Evolutionary conservation across 805 yeast genomes (phyloP), one percentile per base, ranked within the genome.

Genomic region (Candida railenensis): DNA sequence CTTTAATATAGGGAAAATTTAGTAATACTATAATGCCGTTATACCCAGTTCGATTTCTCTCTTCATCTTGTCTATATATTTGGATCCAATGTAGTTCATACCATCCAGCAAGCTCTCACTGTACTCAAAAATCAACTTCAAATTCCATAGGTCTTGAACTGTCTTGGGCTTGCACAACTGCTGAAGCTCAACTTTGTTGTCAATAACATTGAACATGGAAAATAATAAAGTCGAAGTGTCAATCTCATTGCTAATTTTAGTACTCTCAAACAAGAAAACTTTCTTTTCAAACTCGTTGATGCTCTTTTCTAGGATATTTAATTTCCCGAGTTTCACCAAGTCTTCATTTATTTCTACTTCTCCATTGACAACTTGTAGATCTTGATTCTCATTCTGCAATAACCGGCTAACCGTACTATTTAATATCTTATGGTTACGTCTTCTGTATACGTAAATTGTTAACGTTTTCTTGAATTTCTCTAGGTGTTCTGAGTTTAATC

Each of bases 81-180:
- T 22, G 20, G 16, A 15, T 9, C 38, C 18, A 4, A 42, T 34
- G 20, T 42, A 42, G 11, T 28, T 34, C 40, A 36, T 42, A 9
- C 22, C 22, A 4, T 22, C 33, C 2, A 34, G 62, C 22, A 36
- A 36, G 22, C 39, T 36, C 46, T 85, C 88, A 36, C 79, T 73
- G 63, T 72, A 86, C 14, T 82, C 77, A 64, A 86, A 82, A 7
- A 86, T 61, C 42, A 86, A 59, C 48, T 77, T 77, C 48, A 85
- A 62, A 53, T 82, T 83, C 83, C 87, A 80, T 44, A 85, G 62
- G 45, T 84, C 87, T 41, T 83, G 84, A 3, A 71, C 52, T 1
- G 62, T 57, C 11, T 49, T 44, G 0, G 85, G 84, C 1, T 54
- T 52, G 1, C 80, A 80, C 54, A 77, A 62, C 2, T 58, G 57